A percentile compares a stretch with the other conserved stretches of the same genome.
Evolutionary conservation across 345 rosid genomes (phyloP).

Genomic region (Luvunga scandens): DNA sequence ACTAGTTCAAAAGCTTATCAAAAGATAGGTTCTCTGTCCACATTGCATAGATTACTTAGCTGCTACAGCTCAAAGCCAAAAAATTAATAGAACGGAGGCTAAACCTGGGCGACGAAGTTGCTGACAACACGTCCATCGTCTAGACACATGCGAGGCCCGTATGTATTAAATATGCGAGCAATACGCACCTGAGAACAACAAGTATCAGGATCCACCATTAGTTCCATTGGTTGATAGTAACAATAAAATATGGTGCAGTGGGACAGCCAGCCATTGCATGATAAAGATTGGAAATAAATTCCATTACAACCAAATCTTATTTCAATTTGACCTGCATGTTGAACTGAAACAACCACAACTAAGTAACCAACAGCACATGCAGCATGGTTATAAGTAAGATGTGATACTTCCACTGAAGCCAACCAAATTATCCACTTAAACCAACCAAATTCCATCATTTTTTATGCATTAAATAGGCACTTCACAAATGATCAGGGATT

Average conservation of each 20-base stretch:
- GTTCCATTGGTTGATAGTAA: not conserved
- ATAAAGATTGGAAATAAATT: not conserved
- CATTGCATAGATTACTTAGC: not conserved
- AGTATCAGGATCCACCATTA: slow-evolving; percentile 2
- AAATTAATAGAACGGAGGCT: slow-evolving; percentile 10
- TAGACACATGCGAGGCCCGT: slow-evolving; percentile 98
- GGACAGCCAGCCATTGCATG: not conserved
- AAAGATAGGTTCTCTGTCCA: not conserved
- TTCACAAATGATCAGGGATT: not conserved
- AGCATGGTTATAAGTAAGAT: not conserved
- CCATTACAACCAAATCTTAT: not conserved
- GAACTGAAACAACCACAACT: not conserved
- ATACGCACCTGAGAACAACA: slow-evolving; percentile 73
- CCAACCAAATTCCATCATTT: not conserved
- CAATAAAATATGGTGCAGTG: not conserved
- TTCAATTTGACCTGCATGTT: not conserved
- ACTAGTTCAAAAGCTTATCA: not conserved
- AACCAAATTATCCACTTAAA: not conserved
- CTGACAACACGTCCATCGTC: slow-evolving; percentile 99
- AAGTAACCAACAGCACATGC: not conserved
- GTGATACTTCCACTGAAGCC: not conserved
- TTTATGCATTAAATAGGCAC: not conserved
- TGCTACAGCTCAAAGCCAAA: not conserved
- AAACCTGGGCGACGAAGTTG: slow-evolving; percentile 97
- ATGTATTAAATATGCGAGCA: slow-evolving; percentile 96